Base-by-base conservation (phyloP, 1,284 basidiomycete species). In the Phenoliferia sp. region DNA sequence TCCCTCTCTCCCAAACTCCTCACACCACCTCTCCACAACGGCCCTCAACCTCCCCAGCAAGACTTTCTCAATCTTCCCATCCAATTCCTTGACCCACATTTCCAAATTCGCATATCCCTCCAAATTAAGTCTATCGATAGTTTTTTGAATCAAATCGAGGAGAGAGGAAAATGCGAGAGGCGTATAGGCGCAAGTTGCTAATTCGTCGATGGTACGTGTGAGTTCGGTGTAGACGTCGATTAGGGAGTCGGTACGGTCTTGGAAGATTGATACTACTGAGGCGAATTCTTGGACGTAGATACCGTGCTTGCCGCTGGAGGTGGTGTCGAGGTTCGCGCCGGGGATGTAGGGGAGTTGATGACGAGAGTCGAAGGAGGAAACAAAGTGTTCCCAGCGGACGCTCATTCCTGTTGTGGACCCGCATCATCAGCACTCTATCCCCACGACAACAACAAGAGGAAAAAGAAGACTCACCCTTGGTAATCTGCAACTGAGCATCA, bases 101-200 rank as follows among this genome's bases (percentile, higher is more conserved):
- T 97, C 94, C n/a, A 99, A 85, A 76, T 99, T 99, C 7, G 94
- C 92, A 76, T 95, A 99, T 15, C 95, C 94, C 77, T 97, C 94
- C 71, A 99, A 80, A 77, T 97, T 98, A 73, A 99, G 84, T 62
- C 89, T 86, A 80, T 99, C 96, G 71, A 98, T 92, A 87, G 90
- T 91, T 73, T 89, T 87, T 78, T 99, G 96, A 36, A 99, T 85
- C 76, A 87, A 89, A 39, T 84, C 82, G 39, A 99, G 82, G 9
- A 91, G 83, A 44, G 87, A 86, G 0, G 87, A 83, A 78, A 99
- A 95, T 0, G 89, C 88, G 67, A 93, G 89, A 1, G 84, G 78
- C 0, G 88, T 88, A 80, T 95, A 98, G 0, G 89, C 83, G 78
- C 96, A 98, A 4, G 89, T 90, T 4, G 85, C 82, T 3, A 99